Evolutionary conservation across 192 early-diverging fungal genomes (phyloP), one percentile per base, ranked within the genome.

Genomic region (Coemansia sp.): DNA sequence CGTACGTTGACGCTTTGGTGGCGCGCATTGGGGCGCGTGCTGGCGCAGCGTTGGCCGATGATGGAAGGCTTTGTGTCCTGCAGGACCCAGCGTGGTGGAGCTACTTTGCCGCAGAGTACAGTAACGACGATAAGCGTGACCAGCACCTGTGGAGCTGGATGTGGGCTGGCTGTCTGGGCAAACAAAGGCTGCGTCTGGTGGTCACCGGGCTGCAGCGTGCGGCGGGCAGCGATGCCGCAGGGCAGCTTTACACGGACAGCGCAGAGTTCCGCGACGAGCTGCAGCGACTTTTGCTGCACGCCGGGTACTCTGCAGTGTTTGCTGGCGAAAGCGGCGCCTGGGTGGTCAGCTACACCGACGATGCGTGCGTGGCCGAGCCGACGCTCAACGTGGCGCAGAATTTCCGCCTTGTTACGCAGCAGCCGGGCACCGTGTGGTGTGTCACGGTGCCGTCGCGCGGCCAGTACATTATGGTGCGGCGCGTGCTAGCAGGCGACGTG

Each of bases 391-490:
- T 63, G 19, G 27, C 39, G 25, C 24, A 37, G 49, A 27, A 57
- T 14, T 64, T 70, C 58, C 44, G 33, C 22, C 53, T 23, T 23
- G 45, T 44, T 17, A 49, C 45, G 50, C 60, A 54, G 33, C 58
- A 61, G 39, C 57, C 44, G 42, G 56, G 62, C 49, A 44, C 64
- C 4, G 68, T 70, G 21, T 70, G 68, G 68, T 70, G 68, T 25
- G 61, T 70, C n/a, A 70, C 68, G 9, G 68, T 70, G 27, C 68
- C 68, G n/a, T 63, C 68, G 6, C 53, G 57, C 43, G 61, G 61
- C 17, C 68, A 70, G 56, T 55, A 63, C 37, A 70, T 70, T 44
- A 57, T 70, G 34, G 68, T 70, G 39, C 61, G 68, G 18, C 61
- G 68, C 7, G 57, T 70, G 9, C 68, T 50, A 1, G 53, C 46